A percentile compares a stretch with the other conserved stretches of the same genome.
These are phyloP conservation scores for Trichoderma koningiopsis DNA, from an alignment of 2,329 filamentous ascomycete species.

Conservation along the genomic window DNA sequence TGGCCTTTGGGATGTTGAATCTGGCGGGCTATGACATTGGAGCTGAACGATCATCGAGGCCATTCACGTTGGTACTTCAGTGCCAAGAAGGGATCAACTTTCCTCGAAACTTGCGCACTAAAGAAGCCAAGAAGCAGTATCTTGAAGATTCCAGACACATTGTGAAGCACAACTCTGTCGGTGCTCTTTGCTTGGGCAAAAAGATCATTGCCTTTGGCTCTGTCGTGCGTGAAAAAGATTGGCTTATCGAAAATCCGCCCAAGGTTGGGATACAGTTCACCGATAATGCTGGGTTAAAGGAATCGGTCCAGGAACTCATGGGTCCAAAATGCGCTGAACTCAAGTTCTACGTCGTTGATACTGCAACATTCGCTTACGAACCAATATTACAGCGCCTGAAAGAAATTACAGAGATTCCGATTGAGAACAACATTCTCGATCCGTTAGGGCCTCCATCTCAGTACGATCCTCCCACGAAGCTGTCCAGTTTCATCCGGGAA, in stretches of 20 bases:
- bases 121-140: slow-evolving; percentile 44
- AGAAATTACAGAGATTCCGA: slow-evolving; percentile 55
- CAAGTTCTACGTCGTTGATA: slow-evolving; percentile 62
- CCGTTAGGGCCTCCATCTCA: slow-evolving; percentile 24
- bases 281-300: slow-evolving; percentile 48
- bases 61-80: slow-evolving; percentile 42
- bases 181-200: slow-evolving; percentile 56
- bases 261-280: slow-evolving; percentile 55
- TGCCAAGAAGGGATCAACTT: slow-evolving; percentile 51
- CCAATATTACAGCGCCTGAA: slow-evolving; percentile 65
- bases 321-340: slow-evolving; percentile 31
- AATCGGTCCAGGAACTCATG: slow-evolving; percentile 50
- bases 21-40: slow-evolving; percentile 44
- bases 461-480: slow-evolving; percentile 15
- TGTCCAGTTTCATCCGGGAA: slow-evolving; percentile 8
- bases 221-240: slow-evolving; percentile 53
- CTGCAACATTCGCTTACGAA: slow-evolving; percentile 68
- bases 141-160: slow-evolving; percentile 52
- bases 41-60: slow-evolving; percentile 34
- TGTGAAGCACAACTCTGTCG: slow-evolving; percentile 62
- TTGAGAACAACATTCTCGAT: slow-evolving; percentile 56
- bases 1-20: slow-evolving; percentile 44
- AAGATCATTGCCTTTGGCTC: slow-evolving; percentile 62
- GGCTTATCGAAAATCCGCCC: slow-evolving; percentile 48
- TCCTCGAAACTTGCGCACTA: slow-evolving; percentile 36